Base-by-base conservation (phyloP, 2,329 filamentous ascomycete species). In the Whalleya microplaca region DNA sequence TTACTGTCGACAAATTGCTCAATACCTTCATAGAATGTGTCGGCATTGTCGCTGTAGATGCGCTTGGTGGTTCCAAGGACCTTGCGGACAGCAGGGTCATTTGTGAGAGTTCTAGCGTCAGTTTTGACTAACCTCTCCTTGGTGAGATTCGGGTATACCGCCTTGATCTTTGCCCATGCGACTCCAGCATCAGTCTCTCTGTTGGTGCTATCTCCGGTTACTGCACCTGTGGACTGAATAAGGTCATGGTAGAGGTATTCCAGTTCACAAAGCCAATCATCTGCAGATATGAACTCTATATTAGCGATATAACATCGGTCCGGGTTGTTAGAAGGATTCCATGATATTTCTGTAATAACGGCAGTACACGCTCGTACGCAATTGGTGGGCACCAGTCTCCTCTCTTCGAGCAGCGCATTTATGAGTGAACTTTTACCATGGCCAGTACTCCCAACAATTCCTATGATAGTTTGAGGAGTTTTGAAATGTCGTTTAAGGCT, bases 291-390 rank as follows among this genome's bases (percentile, higher is more conserved):
- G 64, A 87, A 88, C 48, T 86, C 80, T 12, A 88, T 76, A 46
- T 84, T 78, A 0, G 82, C 84, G 1, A 73, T 71, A 60, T 87
- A 88, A 0, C 46, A 59, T 37, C 66, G 49, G 0, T 51, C 29
- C 0, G 73, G 68, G 3, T 78, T 66, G 0, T 74, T 65, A 7
- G 72, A 77, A 21, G 76, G 16, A 48, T 87, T 87, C 69, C 77
- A 87, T 0, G 78, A 79, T 1, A 88, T 77, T 63, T 88, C 84
- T 0, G 84, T 88, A 0, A 85, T 78, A 0, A 84, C 81, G 0
- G 84, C 83, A 0, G 85, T 88, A 54, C 84, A 87, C 0, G 85
- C 84, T 23, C 82, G 73, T 78, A 87, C 83, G 65, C 84, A 84
- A 48, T 66, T 74, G 0, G 74, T 76, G 0, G 71, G 75, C 0